A percentile compares a stretch with the other conserved stretches of the same genome.
Conservation (phyloP, 306 rosid genomes). For the Vigna unguiculata region DNA sequence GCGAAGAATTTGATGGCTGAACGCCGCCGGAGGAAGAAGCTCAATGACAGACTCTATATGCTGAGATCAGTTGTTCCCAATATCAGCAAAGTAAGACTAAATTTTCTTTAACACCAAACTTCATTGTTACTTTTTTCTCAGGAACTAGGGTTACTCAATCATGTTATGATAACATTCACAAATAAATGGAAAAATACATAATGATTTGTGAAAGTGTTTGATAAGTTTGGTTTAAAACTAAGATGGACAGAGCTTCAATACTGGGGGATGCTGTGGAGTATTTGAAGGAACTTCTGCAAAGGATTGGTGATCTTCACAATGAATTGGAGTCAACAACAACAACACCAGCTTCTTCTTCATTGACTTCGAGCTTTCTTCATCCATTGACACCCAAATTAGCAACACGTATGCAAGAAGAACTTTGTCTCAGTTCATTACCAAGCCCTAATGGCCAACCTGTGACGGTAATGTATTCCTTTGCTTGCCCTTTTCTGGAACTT, state of each 20-base stretch:
- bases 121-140: background rate
- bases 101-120: background rate
- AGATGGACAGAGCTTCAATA: slow-evolving; percentile 99
- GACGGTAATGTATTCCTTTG: slow-evolving; percentile 60
- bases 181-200: background rate
- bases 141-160: background rate
- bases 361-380: slow-evolving; percentile 67
- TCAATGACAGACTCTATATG: slow-evolving; percentile 93
- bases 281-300: slow-evolving; percentile 88
- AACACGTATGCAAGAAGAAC: slow-evolving; percentile 78
- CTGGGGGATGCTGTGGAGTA: slow-evolving; percentile 96
- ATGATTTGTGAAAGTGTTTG: background rate
- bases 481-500: slow-evolving; percentile 2
- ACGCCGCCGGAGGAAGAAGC: slow-evolving; percentile 94
- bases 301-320: slow-evolving; percentile 79
- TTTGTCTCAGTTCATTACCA: slow-evolving; percentile 78
- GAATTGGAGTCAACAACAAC: slow-evolving; percentile 80
- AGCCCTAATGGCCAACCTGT: slow-evolving; percentile 84
- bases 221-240: slow-evolving; percentile 3
- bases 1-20: slow-evolving; percentile 99
- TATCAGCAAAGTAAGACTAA: slow-evolving; percentile 79
- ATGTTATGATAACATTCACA: background rate
- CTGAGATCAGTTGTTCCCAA: slow-evolving; percentile 95
- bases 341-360: slow-evolving; percentile 69
- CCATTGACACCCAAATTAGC: slow-evolving; percentile 88